phyloP scores from a whole-genome alignment of 1,139 yeast species.

The Zygosaccharomyces pseudobailii region DNA sequence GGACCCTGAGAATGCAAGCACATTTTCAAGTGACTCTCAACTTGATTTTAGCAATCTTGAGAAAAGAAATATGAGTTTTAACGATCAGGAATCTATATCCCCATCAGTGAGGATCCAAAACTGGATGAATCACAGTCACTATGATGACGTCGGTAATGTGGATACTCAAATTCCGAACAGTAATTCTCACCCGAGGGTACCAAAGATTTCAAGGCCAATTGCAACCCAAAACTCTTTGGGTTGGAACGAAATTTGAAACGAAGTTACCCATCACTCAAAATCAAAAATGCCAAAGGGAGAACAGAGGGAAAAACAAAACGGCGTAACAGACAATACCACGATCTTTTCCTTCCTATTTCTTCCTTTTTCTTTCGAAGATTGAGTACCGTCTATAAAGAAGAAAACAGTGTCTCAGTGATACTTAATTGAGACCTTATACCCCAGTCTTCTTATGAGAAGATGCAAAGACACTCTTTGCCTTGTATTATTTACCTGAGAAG shows the following conservation, averaged over 20 bases:
- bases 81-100: conserved; percentile 24
- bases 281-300: neutral
- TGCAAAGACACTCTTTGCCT: neutral
- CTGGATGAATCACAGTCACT: conserved; percentile 30
- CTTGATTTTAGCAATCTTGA: conserved; percentile 15
- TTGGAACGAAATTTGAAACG: conserved; percentile 36
- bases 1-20: conserved; percentile 21
- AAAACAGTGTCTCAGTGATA: neutral
- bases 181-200: conserved; percentile 12
- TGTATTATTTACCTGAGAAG: neutral
- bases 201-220: conserved; percentile 43
- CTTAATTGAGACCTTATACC: neutral
- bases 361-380: too few relatives aligned
- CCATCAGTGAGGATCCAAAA: conserved; percentile 28
- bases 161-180: conserved; percentile 12
- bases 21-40: conserved; percentile 31
- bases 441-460: neutral
- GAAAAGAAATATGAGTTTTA: conserved; percentile 8
- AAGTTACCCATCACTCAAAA: neutral
- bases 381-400: neutral
- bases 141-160: conserved; percentile 16
- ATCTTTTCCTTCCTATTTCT: neutral
- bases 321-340: neutral
- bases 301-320: neutral
- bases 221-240: conserved; percentile 47